Evolutionary conservation across 345 rosid genomes (phyloP).

Genomic region (Turnera subulata): DNA sequence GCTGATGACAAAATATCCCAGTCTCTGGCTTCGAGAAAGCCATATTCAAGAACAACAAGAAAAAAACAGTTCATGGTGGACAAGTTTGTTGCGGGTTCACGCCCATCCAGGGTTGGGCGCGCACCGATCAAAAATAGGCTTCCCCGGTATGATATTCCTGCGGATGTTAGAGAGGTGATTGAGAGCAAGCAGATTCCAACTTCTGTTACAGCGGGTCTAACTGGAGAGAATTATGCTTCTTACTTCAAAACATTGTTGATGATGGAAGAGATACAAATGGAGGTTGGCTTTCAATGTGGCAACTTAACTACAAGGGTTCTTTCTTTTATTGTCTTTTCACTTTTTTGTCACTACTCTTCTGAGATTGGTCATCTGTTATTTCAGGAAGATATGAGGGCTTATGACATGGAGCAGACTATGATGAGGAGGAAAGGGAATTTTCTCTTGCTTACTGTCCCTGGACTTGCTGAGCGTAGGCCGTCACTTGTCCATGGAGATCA

Average conservation of each 20-base stretch:
- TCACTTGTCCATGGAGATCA: conserved; percentile 78
- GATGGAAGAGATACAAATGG: conserved; percentile 83
- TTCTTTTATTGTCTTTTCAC: not conserved
- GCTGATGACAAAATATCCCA: conserved; percentile 72
- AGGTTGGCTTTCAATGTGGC: conserved; percentile 37
- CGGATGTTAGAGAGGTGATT: conserved; percentile 51
- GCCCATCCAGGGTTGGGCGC: conserved; percentile 33
- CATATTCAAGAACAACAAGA: conserved; percentile 47
- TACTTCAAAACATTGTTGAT: conserved; percentile 60
- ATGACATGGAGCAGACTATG: conserved; percentile 62
- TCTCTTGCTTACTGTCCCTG: conserved; percentile 67
- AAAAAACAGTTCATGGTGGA: conserved; percentile 50
- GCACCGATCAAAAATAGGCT: conserved; percentile 41
- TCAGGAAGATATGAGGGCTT: conserved; percentile 75
- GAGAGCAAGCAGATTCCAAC: conserved; percentile 55
- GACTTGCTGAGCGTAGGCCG: conserved; percentile 92
- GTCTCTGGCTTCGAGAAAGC: conserved; percentile 49
- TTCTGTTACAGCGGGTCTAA: conserved; percentile 42
- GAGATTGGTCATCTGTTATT: conserved; percentile 7
- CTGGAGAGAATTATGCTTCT: conserved; percentile 40
- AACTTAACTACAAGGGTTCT: not conserved
- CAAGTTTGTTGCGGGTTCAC: conserved; percentile 24
- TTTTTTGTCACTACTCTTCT: not conserved
- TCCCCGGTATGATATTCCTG: conserved; percentile 51
- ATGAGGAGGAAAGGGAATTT: conserved; percentile 56